A percentile compares a stretch with the other conserved stretches of the same genome.
Evolutionary conservation across 1,284 basidiomycete genomes (phyloP).

Genomic region (Agaricales sp.): DNA sequence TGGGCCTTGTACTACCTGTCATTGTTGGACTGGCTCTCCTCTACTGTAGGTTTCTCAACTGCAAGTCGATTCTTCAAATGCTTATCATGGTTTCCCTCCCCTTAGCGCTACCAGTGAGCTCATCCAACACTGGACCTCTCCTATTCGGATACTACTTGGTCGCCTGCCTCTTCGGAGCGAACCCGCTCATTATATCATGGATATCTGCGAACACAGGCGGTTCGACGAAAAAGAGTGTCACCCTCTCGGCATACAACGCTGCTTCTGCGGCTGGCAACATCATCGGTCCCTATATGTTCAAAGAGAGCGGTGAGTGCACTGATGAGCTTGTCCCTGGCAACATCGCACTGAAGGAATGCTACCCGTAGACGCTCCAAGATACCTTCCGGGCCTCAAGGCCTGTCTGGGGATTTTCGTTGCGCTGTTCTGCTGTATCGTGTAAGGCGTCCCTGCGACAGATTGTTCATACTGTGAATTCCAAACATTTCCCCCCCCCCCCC

Average conservation of each 20-base stretch:
- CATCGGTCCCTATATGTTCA: constrained; percentile 11
- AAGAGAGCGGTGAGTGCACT: neutral
- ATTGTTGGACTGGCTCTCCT: constrained; percentile 10
- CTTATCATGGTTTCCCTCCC: neutral
- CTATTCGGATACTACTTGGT: constrained; percentile 13
- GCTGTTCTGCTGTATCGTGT: neutral
- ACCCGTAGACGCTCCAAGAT: neutral
- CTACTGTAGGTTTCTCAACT: constrained; percentile 4
- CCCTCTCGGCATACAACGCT: constrained; percentile 8
- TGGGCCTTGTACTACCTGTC: constrained; percentile 8
- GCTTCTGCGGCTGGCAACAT: constrained; percentile 12
- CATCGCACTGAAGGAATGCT: neutral
- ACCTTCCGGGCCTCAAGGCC: neutral
- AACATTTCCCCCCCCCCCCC: too few relatives aligned
- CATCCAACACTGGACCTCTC: constrained; percentile 4
- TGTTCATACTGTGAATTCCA: too few relatives aligned
- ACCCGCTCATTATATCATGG: constrained; percentile 12
- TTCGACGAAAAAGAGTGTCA: constrained; percentile 11
- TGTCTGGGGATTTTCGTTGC: neutral
- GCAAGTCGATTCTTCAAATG: neutral
- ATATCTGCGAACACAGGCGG: constrained; percentile 13
- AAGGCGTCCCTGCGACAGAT: neutral
- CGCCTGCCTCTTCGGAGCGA: constrained; percentile 10
- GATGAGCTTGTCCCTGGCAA: neutral
- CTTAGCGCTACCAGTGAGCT: neutral